A percentile compares a stretch with the other conserved stretches of the same genome.
Evolutionary conservation across 306 rosid genomes (phyloP).

Genomic region (Vigna reflexopilosa): DNA sequence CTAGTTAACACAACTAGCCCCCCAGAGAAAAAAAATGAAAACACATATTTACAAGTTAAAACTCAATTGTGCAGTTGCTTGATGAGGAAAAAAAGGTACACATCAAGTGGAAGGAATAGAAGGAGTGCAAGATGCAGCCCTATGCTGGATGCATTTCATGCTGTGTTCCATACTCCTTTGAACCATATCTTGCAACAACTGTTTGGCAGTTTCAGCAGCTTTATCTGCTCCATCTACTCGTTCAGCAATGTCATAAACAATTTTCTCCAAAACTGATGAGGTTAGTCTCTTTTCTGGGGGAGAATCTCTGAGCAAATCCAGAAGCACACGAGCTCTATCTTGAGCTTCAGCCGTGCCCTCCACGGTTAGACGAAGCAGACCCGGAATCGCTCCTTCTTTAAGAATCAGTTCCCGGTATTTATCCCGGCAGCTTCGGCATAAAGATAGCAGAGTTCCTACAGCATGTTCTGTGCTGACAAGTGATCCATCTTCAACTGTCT

Average conservation of each 20-base stretch:
- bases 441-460: conserved; percentile 69
- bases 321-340: conserved; percentile 72
- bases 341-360: conserved; percentile 82
- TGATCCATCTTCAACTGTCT: conserved; percentile 91
- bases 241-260: conserved; percentile 77
- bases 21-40: conserved; percentile 38
- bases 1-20: conserved; percentile 45
- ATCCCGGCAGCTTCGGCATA: conserved; percentile 77
- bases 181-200: conserved; percentile 80
- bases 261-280: conserved; percentile 72
- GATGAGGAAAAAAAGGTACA: conserved; percentile 38
- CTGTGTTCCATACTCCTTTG: conserved; percentile 77
- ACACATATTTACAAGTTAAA: conserved; percentile 52
- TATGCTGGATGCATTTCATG: conserved; percentile 61
- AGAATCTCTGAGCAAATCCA: conserved; percentile 86
- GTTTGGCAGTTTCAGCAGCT: conserved; percentile 83
- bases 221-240: conserved; percentile 80
- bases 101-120: conserved; percentile 56
- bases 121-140: conserved; percentile 65
- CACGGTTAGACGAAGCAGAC: conserved; percentile 78
- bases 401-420: conserved; percentile 85
- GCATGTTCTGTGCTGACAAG: conserved; percentile 87
- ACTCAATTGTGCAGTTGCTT: conserved; percentile 46
- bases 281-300: conserved; percentile 68
- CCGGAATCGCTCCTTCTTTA: conserved; percentile 91